phyloP scores from a whole-genome alignment of 2,329 filamentous ascomycete genomes.

The Botryotinia narcissicola region DNA sequence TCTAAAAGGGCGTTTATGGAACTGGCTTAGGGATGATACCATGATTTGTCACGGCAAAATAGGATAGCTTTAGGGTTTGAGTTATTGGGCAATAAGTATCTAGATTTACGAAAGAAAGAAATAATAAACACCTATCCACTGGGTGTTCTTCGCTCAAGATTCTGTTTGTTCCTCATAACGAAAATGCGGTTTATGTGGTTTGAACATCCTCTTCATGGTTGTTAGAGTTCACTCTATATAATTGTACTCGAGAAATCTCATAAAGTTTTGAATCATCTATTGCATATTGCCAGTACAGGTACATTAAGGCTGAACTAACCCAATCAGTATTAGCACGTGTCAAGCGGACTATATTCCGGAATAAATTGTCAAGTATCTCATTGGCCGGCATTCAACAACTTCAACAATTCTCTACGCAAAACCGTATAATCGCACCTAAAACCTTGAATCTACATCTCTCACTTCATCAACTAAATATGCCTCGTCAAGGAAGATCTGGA shows the following conservation, averaged over 20 bases:
- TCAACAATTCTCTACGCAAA: slow-evolving; percentile 5
- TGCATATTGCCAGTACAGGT: too few relatives aligned
- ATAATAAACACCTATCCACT: not conserved
- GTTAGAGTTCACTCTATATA: not conserved
- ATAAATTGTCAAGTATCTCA: slow-evolving; percentile 13
- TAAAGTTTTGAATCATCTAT: not conserved
- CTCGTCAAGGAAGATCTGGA: slow-evolving; percentile 72
- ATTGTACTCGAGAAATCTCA: not conserved
- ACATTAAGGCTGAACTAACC: not conserved
- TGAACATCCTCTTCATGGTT: not conserved
- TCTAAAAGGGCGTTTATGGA: slow-evolving; percentile 17
- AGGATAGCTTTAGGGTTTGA: not conserved
- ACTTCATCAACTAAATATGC: slow-evolving; percentile 52
- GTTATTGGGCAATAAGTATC: not conserved
- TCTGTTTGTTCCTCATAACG: not conserved
- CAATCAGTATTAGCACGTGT: not conserved
- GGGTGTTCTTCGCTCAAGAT: not conserved
- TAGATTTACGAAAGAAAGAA: not conserved
- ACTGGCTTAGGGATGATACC: slow-evolving; percentile 18
- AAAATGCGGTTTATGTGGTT: not conserved
- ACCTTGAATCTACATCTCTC: not conserved
- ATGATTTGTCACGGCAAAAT: slow-evolving; percentile 13
- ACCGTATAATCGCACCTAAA: not conserved
- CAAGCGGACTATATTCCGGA: not conserved
- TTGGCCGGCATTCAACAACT: slow-evolving; percentile 5